phyloP scores from a whole-genome alignment of 1,284 basidiomycete species.

The Wallemia mellicola region DNA sequence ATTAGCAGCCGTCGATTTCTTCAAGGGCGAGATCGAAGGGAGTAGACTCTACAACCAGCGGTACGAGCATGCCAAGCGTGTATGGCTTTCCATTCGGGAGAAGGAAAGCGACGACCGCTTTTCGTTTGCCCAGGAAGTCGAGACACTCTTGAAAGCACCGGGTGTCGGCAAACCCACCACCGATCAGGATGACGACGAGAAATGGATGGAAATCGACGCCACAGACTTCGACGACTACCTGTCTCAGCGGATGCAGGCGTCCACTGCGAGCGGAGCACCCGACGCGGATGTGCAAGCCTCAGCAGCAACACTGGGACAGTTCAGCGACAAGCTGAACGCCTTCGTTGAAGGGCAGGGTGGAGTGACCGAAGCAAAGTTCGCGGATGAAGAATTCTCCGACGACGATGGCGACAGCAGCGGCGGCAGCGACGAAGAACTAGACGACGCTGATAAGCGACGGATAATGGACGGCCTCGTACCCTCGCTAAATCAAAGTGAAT shows the following conservation, averaged over 20 bases:
- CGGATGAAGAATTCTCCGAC: constrained; percentile 3
- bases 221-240: constrained; percentile 33
- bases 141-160: constrained; percentile 2
- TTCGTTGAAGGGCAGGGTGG: constrained; percentile 70
- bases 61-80: constrained; percentile 34
- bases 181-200: constrained; percentile 30
- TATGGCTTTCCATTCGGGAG: constrained; percentile 30
- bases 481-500: constrained; percentile 7
- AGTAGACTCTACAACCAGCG: constrained; percentile 40
- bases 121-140: constrained; percentile 1
- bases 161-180: constrained; percentile 2
- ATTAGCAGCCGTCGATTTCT: constrained; percentile 35
- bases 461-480: constrained; percentile 8
- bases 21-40: constrained; percentile 38
- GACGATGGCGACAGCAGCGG: constrained; percentile 5
- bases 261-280: not conserved
- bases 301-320: constrained; percentile 32
- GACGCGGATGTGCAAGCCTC: constrained; percentile 19
- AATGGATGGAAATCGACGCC: constrained; percentile 38
- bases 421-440: constrained; percentile 3
- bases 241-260: constrained; percentile 4
- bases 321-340: constrained; percentile 52
- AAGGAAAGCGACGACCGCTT: constrained; percentile 27
- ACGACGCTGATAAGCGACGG: not conserved
- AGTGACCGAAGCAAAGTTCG: constrained; percentile 49